A percentile compares a stretch with the other conserved stretches of the same genome.
Evolutionary conservation across 495 filamentous ascomycete genomes (phyloP).

Genomic region (Trichoderma reesei): DNA sequence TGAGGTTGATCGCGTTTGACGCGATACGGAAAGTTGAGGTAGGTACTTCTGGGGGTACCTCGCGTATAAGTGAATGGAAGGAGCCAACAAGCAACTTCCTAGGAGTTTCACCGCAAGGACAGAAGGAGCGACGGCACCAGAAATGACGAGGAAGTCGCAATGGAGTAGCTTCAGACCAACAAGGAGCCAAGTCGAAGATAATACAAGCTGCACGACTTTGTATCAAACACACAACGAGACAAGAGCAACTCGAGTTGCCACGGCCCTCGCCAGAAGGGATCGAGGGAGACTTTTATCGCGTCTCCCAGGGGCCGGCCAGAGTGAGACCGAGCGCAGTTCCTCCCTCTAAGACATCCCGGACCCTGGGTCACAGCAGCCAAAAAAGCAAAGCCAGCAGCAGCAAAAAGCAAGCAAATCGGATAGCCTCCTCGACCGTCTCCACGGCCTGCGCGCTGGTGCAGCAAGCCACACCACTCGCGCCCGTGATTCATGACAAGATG

Average conservation of each 20-base stretch:
- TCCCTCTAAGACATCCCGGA: constrained; percentile 4
- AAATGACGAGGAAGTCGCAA: background rate
- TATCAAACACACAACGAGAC: too few species aligned
- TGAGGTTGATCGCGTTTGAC: background rate
- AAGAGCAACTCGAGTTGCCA: too few species aligned
- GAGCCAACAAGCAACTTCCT: background rate
- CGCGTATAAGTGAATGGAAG: background rate
- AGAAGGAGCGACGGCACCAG: background rate
- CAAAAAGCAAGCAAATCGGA: background rate
- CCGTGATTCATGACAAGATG: background rate
- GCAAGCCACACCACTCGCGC: background rate
- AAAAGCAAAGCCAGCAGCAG: background rate
- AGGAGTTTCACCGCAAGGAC: background rate
- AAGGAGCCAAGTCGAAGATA: background rate
- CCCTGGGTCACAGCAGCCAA: background rate
- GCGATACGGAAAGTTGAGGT: background rate
- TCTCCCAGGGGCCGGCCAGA: background rate
- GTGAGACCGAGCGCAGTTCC: constrained; percentile 1
- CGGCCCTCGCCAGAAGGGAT: background rate
- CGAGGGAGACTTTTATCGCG: constrained; percentile 2
- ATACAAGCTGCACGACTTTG: background rate
- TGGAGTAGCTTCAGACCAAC: background rate
- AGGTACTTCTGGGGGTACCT: background rate
- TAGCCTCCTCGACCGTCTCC: background rate
- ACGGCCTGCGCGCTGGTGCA: background rate